Conservation (phyloP, 495 filamentous ascomycete genomes). For the Penicillium pancosmium region DNA sequence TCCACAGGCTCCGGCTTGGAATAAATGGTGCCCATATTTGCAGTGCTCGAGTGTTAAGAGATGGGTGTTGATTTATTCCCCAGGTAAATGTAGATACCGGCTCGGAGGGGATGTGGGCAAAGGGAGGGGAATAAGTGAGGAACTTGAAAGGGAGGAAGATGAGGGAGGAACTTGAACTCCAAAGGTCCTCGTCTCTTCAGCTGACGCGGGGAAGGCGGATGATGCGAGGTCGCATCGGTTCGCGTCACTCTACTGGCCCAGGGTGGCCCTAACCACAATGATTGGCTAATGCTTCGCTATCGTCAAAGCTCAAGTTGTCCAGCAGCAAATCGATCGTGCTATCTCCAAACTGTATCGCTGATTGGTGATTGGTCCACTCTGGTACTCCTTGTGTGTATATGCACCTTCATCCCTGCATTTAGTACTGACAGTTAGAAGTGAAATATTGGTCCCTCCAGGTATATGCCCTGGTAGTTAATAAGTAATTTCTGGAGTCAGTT, state of each 20-base stretch:
- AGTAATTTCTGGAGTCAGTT: too few species aligned
- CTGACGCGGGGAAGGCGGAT: slow-evolving; percentile 1
- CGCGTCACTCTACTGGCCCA: not conserved
- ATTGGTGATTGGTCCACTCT: too few species aligned
- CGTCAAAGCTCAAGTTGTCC: not conserved
- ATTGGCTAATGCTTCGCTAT: too few species aligned
- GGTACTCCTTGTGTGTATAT: too few species aligned
- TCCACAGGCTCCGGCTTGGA: slow-evolving; percentile 5
- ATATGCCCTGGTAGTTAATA: too few species aligned
- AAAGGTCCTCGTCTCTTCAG: not conserved
- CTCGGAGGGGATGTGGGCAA: not conserved
- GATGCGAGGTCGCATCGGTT: slow-evolving; percentile 1
- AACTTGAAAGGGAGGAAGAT: not conserved
- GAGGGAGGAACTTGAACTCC: not conserved
- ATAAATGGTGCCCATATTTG: slow-evolving; percentile 5
- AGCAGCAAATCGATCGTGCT: not conserved
- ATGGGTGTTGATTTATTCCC: not conserved
- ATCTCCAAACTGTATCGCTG: not conserved
- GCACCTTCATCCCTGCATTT: too few species aligned
- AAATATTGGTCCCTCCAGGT: too few species aligned
- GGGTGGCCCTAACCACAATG: too few species aligned
- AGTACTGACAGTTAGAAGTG: too few species aligned
- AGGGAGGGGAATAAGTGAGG: not conserved
- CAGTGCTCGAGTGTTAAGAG: not conserved
- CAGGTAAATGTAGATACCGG: not conserved